Base-by-base conservation (phyloP, 495 filamentous ascomycete species). In the Penicillium psychrofluorescens region DNA sequence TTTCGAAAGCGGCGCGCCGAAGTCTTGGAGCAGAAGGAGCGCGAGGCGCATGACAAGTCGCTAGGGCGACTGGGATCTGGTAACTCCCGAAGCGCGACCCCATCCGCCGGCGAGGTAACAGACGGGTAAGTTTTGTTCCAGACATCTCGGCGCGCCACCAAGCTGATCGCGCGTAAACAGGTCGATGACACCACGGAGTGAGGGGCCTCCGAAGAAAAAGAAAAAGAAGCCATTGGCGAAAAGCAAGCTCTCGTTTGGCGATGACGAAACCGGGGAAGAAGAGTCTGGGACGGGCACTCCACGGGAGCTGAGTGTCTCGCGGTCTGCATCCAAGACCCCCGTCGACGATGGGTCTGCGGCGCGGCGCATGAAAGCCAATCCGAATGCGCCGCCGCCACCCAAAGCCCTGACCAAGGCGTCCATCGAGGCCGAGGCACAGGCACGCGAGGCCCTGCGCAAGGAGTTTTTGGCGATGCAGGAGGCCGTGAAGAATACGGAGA, bases 1-100 rank as follows among this genome's bases (percentile, higher is more conserved):
- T 98, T 96, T 70, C 90, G 92, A 63, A 97, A 98, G 66, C 83
- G 92, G 33, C 89, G 92, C 63, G 91, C 90, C 51, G 88, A 98
- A 63, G 88, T 90, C 27, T 71, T 95, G 29, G 92, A 97, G 64
- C 86, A 88, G 58, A 91, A 90, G 58, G 85, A 90, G 53, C 77
- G 86, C 45, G 88, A 92, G 59, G 84, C 83, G 4, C 80, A 88
- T 52, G 76, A 80, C 34, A 70, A 75, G 45, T 63, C 75, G n/a
- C 54, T 73, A 1, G 75, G 75, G 9, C 64, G 72, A 54, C 57
- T 75, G 42, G 64, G 69, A 52, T 60, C 71, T 42, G 68, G 63
- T 52, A 70, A 67, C 45, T 69, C 74, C 41, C 67, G 65, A 49
- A 71, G 68, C 42, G 69, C 64, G 40, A 81, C 80, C 12, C 77